These are phyloP conservation scores for Fusarium nanum DNA, from an alignment of 2,329 filamentous ascomycete genomes.

Conservation along the genomic window DNA sequence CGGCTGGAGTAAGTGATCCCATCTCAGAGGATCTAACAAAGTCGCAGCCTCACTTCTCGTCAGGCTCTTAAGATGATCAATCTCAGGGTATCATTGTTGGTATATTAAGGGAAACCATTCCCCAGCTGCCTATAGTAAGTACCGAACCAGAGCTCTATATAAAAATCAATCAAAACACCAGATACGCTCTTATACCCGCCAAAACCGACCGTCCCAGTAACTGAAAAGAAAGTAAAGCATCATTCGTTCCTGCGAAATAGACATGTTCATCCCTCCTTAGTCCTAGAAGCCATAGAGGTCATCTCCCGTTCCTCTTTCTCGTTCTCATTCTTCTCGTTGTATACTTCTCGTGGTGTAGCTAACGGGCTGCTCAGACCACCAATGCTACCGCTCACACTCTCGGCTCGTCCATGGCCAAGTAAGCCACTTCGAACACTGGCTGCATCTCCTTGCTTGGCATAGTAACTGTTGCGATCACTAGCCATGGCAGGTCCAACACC, in stretches of 20 bases:
- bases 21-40: too few relatives aligned
- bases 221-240: conserved; percentile 27
- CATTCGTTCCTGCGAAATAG: conserved; percentile 36
- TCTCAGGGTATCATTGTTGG: conserved; percentile 49
- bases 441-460: conserved; percentile 77
- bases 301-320: conserved; percentile 43
- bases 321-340: conserved; percentile 51
- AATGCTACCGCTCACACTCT: conserved; percentile 84
- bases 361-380: conserved; percentile 71
- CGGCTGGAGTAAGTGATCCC: not conserved
- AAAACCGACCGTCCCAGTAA: conserved; percentile 26
- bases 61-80: not conserved
- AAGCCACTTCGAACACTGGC: conserved; percentile 83
- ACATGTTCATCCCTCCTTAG: conserved; percentile 31
- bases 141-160: conserved; percentile 40
- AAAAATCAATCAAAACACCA: conserved; percentile 29
- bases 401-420: conserved; percentile 80
- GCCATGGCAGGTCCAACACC: conserved; percentile 73
- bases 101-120: conserved; percentile 41
- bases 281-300: conserved; percentile 27
- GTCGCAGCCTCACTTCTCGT: not conserved
- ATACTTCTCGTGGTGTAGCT: conserved; percentile 64
- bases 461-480: conserved; percentile 85
- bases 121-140: conserved; percentile 35
- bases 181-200: conserved; percentile 30